Percentiles rank a stretch among this genome's conserved stretches.
Conservation (phyloP, 495 filamentous ascomycete species). For the Daldinia vernicosa region DNA sequence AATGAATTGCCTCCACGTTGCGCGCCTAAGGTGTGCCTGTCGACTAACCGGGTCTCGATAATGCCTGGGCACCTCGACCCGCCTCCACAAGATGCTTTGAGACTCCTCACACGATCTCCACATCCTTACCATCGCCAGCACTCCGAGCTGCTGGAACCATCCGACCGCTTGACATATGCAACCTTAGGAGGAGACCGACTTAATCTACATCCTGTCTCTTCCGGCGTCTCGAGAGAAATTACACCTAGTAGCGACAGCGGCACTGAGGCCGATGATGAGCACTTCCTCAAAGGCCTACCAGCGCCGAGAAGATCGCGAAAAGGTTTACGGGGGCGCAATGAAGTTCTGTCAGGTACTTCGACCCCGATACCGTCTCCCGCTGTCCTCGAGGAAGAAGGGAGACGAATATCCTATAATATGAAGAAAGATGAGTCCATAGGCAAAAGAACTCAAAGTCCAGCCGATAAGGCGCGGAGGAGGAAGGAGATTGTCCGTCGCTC, state of each 20-base stretch:
- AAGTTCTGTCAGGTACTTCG: constrained; percentile 56
- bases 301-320: constrained; percentile 80
- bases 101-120: constrained; percentile 74
- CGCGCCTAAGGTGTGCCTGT: constrained; percentile 24
- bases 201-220: constrained; percentile 29
- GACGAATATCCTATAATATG: constrained; percentile 32
- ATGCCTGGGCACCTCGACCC: constrained; percentile 55
- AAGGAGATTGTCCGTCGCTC: constrained; percentile 57
- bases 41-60: constrained; percentile 38
- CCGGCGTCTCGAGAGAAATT: constrained; percentile 52
- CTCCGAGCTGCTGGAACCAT: constrained; percentile 58
- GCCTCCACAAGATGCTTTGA: constrained; percentile 50
- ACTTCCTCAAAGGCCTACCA: constrained; percentile 80
- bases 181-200: constrained; percentile 21
- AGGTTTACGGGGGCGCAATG: constrained; percentile 68
- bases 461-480: constrained; percentile 52
- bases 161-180: constrained; percentile 42
- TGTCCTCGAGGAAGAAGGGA: constrained; percentile 64
- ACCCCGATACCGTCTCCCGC: constrained; percentile 70
- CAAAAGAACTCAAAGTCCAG: constrained; percentile 40
- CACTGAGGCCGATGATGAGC: constrained; percentile 90
- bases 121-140: constrained; percentile 75
- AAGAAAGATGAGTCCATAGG: constrained; percentile 37
- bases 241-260: constrained; percentile 82
- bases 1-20: constrained; percentile 33